Percentiles rank a stretch among this genome's conserved stretches.
Conservation (phyloP, 2,329 filamentous ascomycete genomes). For the Furcasterigmium sp. region DNA sequence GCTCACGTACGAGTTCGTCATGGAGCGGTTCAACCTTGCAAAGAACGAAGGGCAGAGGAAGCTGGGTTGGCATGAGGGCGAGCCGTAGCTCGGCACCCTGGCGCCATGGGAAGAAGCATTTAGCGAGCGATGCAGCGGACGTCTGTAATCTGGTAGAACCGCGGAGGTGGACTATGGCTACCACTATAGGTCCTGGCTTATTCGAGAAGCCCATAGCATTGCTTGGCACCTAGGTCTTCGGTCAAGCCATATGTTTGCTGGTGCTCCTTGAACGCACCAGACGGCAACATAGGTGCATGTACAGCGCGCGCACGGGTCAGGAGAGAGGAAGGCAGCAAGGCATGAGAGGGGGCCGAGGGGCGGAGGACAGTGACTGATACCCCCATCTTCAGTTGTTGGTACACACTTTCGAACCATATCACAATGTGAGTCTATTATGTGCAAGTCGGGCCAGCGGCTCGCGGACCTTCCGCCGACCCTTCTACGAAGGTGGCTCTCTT, state of each 20-base stretch:
- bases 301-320: too few species aligned
- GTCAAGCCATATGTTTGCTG: too few species aligned
- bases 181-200: too few species aligned
- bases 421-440: conserved; percentile 12
- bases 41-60: conserved; percentile 33
- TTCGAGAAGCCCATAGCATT: too few species aligned
- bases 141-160: too few species aligned
- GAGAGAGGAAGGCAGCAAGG: too few species aligned
- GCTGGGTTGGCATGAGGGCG: conserved; percentile 8
- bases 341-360: conserved; percentile 3
- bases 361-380: conserved; percentile 22
- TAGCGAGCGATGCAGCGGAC: too few species aligned
- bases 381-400: conserved; percentile 26
- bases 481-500: neutral
- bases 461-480: too few species aligned
- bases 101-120: conserved; percentile 1
- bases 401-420: conserved; percentile 24
- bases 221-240: too few species aligned
- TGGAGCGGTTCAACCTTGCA: conserved; percentile 44
- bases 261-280: too few species aligned
- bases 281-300: too few species aligned
- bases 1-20: conserved; percentile 85
- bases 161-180: too few species aligned
- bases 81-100: neutral
- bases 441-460: neutral